A percentile compares a stretch with the other conserved stretches of the same genome.
Evolutionary conservation across 129 eudicot genomes (phyloP).

Genomic region (Sambucus nigra): DNA sequence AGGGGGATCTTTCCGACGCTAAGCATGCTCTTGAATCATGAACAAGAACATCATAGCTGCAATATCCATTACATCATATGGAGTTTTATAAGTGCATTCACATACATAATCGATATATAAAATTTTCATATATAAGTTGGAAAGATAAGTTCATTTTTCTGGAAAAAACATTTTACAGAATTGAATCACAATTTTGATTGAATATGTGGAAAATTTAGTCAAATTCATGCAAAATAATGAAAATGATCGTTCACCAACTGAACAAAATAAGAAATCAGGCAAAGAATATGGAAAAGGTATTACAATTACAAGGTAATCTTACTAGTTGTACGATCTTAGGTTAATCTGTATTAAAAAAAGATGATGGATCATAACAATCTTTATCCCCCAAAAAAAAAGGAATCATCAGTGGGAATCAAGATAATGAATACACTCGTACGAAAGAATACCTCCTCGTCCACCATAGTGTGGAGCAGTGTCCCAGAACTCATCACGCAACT

Average conservation of each 20-base stretch:
- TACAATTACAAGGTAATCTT: not conserved
- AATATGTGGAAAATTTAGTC: no score
- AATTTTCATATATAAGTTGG: no score
- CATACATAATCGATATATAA: no score
- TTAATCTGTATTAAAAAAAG: no score
- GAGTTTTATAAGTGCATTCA: no score
- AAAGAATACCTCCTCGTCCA: constrained; percentile 55
- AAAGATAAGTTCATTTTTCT: no score
- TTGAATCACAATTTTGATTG: not conserved
- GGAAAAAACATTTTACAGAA: not conserved
- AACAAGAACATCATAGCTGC: not conserved
- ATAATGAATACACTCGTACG: not conserved
- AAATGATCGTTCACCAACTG: not conserved
- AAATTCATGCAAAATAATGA: no score
- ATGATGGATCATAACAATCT: no score
- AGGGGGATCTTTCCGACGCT: no score
- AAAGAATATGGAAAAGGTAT: not conserved
- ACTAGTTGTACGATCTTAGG: no score
- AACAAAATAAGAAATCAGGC: not conserved
- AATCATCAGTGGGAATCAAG: no score
- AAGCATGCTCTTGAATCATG: not conserved
- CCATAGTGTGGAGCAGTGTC: constrained; percentile 94
- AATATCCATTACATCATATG: not conserved
- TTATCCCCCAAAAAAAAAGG: no score
- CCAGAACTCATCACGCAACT: constrained; percentile 90